Percentiles rank a stretch among this genome's conserved stretches.
Evolutionary conservation across 2,329 filamentous ascomycete species (phyloP).

Genomic region (Colletotrichum noveboracense): DNA sequence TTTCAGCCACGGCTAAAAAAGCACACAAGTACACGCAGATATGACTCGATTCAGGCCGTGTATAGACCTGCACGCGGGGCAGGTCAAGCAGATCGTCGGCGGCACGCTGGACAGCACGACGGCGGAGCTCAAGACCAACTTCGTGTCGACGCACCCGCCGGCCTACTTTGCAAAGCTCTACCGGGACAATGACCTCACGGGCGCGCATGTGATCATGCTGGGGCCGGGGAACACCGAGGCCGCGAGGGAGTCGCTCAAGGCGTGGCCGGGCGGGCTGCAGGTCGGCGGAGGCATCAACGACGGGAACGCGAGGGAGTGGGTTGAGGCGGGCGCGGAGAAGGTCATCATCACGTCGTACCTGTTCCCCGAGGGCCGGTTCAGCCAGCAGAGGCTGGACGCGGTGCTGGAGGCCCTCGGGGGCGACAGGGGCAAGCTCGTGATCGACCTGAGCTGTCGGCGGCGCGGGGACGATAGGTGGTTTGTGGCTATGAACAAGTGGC

Average conservation of each 20-base stretch:
- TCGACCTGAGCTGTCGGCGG: conserved; percentile 90
- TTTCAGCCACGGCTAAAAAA: neutral
- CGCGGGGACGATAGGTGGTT: conserved; percentile 79
- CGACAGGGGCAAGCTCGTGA: conserved; percentile 83
- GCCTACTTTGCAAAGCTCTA: conserved; percentile 85
- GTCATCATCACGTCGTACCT: conserved; percentile 97
- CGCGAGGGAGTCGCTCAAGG: conserved; percentile 74
- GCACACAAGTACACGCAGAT: conserved; percentile 17
- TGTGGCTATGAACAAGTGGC: conserved; percentile 99
- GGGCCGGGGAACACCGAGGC: conserved; percentile 86
- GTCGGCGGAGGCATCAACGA: conserved; percentile 94
- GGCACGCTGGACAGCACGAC: conserved; percentile 80
- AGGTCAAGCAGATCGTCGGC: conserved; percentile 98
- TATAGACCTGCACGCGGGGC: conserved; percentile 96
- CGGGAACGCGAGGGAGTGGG: conserved; percentile 83
- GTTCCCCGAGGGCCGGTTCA: conserved; percentile 85
- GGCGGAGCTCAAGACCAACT: conserved; percentile 82
- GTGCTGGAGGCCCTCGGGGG: conserved; percentile 76
- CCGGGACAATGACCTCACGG: conserved; percentile 72
- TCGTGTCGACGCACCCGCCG: conserved; percentile 84
- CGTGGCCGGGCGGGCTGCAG: conserved; percentile 84
- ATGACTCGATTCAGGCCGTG: conserved; percentile 97
- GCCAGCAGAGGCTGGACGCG: conserved; percentile 73
- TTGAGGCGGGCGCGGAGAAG: conserved; percentile 87
- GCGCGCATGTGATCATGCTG: conserved; percentile 96